phyloP scores from a whole-genome alignment of 129 eudicot species.

The Arctium minus region DNA sequence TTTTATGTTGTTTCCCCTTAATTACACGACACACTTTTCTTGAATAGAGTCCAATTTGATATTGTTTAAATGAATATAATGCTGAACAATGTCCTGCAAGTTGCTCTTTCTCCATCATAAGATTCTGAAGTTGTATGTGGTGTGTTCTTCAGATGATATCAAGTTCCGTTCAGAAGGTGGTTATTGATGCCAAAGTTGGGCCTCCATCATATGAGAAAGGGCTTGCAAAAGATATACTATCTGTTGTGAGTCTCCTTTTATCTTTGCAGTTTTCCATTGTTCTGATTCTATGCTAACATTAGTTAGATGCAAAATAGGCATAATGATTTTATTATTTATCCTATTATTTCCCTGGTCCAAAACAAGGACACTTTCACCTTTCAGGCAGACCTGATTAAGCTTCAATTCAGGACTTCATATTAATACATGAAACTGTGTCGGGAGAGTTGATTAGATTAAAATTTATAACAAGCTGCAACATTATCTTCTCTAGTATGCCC shows the following conservation, averaged over 20 bases:
- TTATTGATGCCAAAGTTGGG: slow-evolving; percentile 93
- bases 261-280: background rate
- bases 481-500: background rate
- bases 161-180: slow-evolving; percentile 71
- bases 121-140: slow-evolving; percentile 10
- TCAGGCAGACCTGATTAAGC: background rate
- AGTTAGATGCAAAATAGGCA: background rate
- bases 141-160: slow-evolving; percentile 59
- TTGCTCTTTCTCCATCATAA: background rate
- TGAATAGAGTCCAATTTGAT: background rate
- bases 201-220: slow-evolving; percentile 88
- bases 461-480: background rate
- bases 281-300: background rate
- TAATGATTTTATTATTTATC: background rate
- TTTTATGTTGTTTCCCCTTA: background rate
- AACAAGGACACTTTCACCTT: background rate
- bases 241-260: slow-evolving; percentile 56
- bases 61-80: background rate
- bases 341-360: background rate
- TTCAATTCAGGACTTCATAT: too few relatives aligned
- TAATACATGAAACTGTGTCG: too few relatives aligned
- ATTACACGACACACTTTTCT: background rate
- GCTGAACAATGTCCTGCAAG: background rate
- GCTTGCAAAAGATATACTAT: slow-evolving; percentile 71
- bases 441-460: background rate